Conservation (phyloP, 257 asterid genomes). For the Lycium ferocissimum region DNA sequence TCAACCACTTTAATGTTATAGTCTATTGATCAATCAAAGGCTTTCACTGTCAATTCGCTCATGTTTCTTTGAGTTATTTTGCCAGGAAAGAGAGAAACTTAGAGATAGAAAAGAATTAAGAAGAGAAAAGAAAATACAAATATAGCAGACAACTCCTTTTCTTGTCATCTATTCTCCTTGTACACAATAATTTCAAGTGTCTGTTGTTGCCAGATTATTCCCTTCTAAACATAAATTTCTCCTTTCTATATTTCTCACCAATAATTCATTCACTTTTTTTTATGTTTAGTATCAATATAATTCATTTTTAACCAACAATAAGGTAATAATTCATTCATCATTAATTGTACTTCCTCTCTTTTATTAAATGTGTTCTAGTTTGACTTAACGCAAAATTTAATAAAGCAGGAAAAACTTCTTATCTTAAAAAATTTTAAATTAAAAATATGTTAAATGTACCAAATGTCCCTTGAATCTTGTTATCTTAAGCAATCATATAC, state of each 20-base stretch:
- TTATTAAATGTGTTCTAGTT: not conserved
- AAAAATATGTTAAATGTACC: too few relatives aligned
- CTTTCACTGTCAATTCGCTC: not conserved
- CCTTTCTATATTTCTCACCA: not conserved
- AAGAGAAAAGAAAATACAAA: not conserved
- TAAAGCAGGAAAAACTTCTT: too few relatives aligned
- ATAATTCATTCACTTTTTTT: conserved; percentile 2
- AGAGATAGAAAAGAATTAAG: not conserved
- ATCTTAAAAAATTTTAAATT: too few relatives aligned
- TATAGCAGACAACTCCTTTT: not conserved
- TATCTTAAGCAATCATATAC: not conserved
- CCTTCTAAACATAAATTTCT: not conserved
- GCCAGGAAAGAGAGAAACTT: not conserved
- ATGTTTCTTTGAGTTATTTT: not conserved
- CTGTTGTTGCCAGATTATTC: conserved; percentile 11
- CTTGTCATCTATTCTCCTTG: not conserved
- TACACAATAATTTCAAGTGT: not conserved
- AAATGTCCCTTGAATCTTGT: not conserved
- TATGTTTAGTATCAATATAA: not conserved
- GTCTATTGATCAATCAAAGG: not conserved
- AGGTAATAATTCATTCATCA: not conserved
- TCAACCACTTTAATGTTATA: not conserved
- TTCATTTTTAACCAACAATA: not conserved
- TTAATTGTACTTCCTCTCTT: not conserved
- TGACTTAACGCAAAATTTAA: too few relatives aligned